A percentile compares a stretch with the other conserved stretches of the same genome.
phyloP scores from a whole-genome alignment of 2,329 filamentous ascomycete species.

The Paraconiothyrium brasiliense region DNA sequence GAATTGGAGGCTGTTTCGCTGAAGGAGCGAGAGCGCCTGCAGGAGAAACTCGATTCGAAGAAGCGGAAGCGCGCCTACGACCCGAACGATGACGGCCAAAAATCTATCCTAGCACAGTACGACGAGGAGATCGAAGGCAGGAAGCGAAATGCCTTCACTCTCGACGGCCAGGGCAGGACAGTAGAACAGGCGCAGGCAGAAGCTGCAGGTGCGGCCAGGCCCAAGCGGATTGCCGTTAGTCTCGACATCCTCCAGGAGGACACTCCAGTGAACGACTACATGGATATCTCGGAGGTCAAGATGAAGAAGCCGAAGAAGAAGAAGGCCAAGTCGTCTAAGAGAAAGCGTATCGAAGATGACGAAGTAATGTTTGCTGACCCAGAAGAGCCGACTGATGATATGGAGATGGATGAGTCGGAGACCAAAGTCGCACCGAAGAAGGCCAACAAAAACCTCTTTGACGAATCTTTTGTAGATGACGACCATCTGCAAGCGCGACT shows the following conservation, averaged over 20 bases:
- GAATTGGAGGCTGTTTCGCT: conserved; percentile 83
- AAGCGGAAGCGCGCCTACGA: conserved; percentile 92
- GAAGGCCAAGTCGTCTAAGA: conserved; percentile 43
- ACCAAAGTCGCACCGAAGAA: conserved; percentile 36
- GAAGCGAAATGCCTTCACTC: conserved; percentile 85
- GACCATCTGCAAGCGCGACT: conserved; percentile 90
- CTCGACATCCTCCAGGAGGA: conserved; percentile 76
- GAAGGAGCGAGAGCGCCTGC: conserved; percentile 75
- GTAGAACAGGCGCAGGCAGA: conserved; percentile 68
- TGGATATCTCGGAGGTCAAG: conserved; percentile 86
- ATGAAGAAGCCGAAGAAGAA: conserved; percentile 70
- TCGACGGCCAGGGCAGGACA: conserved; percentile 79
- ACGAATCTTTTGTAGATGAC: conserved; percentile 83
- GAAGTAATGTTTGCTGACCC: conserved; percentile 62
- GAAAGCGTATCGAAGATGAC: conserved; percentile 61
- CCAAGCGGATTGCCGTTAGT: conserved; percentile 75
- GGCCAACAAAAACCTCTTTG: conserved; percentile 72
- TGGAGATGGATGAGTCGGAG: conserved; percentile 75
- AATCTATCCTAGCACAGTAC: conserved; percentile 84
- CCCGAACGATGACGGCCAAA: conserved; percentile 75
- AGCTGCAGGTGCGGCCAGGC: conserved; percentile 62
- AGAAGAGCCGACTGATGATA: conserved; percentile 54
- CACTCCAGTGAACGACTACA: conserved; percentile 81
- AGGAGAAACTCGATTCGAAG: conserved; percentile 83
- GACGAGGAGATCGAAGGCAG: conserved; percentile 95